Conservation (phyloP, 495 filamentous ascomycete species). For the Chaetomidium leptoderma region DNA sequence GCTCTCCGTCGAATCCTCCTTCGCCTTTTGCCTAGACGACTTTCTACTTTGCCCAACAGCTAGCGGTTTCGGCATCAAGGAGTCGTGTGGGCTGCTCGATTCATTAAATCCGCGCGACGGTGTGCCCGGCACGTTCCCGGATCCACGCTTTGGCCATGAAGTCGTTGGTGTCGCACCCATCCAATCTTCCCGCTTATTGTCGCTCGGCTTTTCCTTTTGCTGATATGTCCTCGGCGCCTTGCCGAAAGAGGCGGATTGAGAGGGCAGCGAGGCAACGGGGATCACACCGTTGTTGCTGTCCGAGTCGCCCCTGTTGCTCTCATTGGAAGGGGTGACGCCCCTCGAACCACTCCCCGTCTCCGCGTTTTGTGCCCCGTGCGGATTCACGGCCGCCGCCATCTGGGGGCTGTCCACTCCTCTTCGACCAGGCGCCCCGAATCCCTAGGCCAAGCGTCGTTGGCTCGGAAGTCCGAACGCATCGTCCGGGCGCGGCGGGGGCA, state of each 20-base stretch:
- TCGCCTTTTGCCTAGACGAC: background rate
- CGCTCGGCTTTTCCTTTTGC: background rate
- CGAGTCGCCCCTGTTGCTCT: background rate
- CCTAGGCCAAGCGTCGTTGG: background rate
- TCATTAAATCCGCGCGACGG: background rate
- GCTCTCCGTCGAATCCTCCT: background rate
- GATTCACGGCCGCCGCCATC: background rate
- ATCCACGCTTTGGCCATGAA: too few relatives aligned
- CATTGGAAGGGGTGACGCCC: too few relatives aligned
- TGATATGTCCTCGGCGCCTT: background rate
- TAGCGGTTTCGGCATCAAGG: background rate
- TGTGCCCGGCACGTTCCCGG: background rate
- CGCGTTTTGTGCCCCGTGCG: background rate
- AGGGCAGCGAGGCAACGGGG: constrained; percentile 7
- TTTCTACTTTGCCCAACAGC: background rate
- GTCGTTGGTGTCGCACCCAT: background rate
- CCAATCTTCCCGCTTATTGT: background rate
- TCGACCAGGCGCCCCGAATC: constrained; percentile 12
- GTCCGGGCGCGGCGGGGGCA: background rate
- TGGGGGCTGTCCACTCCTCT: background rate
- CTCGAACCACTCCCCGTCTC: background rate
- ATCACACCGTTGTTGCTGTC: constrained; percentile 3
- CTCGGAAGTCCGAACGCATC: background rate
- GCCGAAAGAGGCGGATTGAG: background rate
- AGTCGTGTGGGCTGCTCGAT: background rate